Evolutionary conservation across 805 yeast species (phyloP), one percentile per base, ranked within the genome.

Genomic region (Candida argentea): DNA sequence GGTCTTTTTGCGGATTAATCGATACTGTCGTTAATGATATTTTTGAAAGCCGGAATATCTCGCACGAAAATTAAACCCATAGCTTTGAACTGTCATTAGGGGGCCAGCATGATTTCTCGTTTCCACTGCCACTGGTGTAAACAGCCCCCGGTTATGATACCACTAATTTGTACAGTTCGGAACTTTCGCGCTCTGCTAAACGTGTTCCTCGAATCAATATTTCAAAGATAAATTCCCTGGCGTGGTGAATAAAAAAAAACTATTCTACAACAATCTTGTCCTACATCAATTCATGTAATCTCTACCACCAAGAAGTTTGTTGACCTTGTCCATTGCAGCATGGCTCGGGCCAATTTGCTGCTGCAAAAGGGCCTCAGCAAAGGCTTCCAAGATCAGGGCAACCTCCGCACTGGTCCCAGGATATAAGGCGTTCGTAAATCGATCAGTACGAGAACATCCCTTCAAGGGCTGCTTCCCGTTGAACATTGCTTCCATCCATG

Each of bases 341-440:
- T n/a, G n/a, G n/a, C n/a, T n/a, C n/a, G 16, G 22, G 22, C 14
- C 8, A n/a, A n/a, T 16, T 10, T 18, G 20, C 20, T 18, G 9
- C 10, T 18, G 20, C 20, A 18, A 18, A 18, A 18, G 7, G 10
- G 9, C 10, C 9, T 18, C 10, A 10, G 20, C 20, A 18, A 18
- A 18, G 20, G 20, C 7, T 10, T 8, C 22, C 16, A 28, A 23
- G 6, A 22, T 12, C 17, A 23, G 12, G n/a, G 25, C 16, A 12
- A 20, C 10, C 19, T 16, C 20, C 13, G 19, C 20, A 18, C 12
- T 20, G n/a, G 70, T 28, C 61, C 55, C 32, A 60, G 50, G 39
- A 56, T 46, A 43, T 55, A 73, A 32, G 63, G 80, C 24, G 56
- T 55, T 47, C 42, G 56, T 8, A 50, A 50, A 35, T 62, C 76